Conservation (phyloP, 805 yeast species). For the Lipomyces kockii region DNA sequence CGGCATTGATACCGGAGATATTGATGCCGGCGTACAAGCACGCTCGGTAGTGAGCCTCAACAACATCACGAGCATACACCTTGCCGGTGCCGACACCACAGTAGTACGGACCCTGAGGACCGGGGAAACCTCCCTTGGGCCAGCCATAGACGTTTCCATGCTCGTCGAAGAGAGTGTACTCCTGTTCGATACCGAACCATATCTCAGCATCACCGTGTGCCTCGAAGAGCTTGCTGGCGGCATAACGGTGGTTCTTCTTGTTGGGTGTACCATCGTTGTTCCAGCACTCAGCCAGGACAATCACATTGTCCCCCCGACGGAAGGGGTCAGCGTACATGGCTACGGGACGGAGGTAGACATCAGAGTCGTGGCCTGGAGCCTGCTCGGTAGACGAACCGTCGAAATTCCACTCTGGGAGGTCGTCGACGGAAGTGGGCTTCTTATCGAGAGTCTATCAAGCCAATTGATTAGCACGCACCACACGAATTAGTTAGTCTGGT, state of each 20-base stretch:
- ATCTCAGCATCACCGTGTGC: conserved; percentile 83
- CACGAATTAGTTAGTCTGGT: not conserved
- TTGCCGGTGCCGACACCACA: conserved; percentile 99
- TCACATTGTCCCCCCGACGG: conserved; percentile 95
- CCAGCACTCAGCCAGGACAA: conserved; percentile 95
- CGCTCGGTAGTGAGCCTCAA: conserved; percentile 99
- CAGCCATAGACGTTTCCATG: conserved; percentile 91
- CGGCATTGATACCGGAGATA: conserved; percentile 97
- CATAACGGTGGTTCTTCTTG: conserved; percentile 97
- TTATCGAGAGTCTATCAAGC: conserved; percentile 64
- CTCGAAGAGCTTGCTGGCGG: conserved; percentile 90
- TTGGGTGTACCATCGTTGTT: conserved; percentile 99
- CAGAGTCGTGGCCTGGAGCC: conserved; percentile 98
- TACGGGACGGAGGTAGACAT: conserved; percentile 92
- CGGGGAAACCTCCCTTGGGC: conserved; percentile 99
- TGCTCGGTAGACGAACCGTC: conserved; percentile 99
- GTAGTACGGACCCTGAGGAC: conserved; percentile 99
- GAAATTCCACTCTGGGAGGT: conserved; percentile 98
- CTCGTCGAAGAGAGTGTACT: conserved; percentile 94
- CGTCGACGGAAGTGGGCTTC: conserved; percentile 72
- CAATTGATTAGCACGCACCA: not conserved
- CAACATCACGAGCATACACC: conserved; percentile 96
- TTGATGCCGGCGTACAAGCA: conserved; percentile 89
- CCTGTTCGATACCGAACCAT: conserved; percentile 99
- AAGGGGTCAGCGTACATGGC: conserved; percentile 95